phyloP scores from a whole-genome alignment of 2,329 filamentous ascomycete genomes.

The Penicillium sclerotigenum region DNA sequence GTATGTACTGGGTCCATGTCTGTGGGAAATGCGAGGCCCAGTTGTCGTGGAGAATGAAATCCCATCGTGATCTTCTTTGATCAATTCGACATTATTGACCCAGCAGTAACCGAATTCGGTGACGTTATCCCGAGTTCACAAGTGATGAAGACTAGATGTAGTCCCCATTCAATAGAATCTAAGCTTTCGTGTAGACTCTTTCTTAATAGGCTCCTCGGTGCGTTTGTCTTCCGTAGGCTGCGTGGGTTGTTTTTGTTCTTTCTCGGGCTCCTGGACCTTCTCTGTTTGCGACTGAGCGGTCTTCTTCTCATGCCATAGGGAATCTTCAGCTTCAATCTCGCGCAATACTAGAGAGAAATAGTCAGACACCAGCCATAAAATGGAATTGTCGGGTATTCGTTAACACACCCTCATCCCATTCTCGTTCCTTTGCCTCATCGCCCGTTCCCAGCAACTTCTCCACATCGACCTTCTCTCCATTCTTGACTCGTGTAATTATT shows the following conservation, averaged over 20 bases:
- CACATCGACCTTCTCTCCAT: conserved; percentile 69
- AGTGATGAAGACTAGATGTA: background rate
- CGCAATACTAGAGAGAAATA: conserved; percentile 32
- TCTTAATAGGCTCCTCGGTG: conserved; percentile 14
- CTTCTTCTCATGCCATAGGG: conserved; percentile 35
- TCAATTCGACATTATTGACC: background rate
- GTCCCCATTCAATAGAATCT: conserved; percentile 29
- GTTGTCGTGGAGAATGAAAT: background rate
- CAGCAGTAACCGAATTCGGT: background rate
- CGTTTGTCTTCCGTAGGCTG: conserved; percentile 15
- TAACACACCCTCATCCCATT: conserved; percentile 78
- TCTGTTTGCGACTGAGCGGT: conserved; percentile 10
- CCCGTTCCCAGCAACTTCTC: conserved; percentile 77
- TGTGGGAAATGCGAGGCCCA: background rate
- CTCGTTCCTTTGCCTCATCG: conserved; percentile 68
- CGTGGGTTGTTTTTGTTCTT: conserved; percentile 9
- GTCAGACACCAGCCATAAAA: background rate
- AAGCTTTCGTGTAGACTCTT: conserved; percentile 22
- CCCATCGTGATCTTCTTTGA: background rate
- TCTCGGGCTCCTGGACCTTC: background rate
- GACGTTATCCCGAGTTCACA: background rate
- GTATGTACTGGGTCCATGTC: background rate
- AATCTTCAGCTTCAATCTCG: conserved; percentile 43
- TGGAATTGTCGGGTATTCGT: background rate
- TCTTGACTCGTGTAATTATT: conserved; percentile 47